Percentiles rank a stretch among this genome's conserved stretches.
Conservation (phyloP, 768 basidiomycete genomes). For the Coprinopsis sp. region DNA sequence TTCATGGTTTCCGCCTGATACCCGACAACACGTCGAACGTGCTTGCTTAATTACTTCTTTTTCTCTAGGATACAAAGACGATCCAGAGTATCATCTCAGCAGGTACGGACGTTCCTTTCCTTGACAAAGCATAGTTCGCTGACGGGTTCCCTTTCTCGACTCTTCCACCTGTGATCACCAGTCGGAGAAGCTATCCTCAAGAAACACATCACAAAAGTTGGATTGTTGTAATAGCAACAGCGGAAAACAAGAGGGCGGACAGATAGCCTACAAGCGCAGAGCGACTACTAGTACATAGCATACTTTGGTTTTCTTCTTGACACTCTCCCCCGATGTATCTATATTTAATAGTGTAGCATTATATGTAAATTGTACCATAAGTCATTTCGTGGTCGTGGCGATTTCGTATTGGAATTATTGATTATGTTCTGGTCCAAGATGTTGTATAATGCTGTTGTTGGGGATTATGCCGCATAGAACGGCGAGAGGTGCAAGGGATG, state of each 20-base stretch:
- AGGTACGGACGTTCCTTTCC: slow-evolving; percentile 33
- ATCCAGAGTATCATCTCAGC: slow-evolving; percentile 63
- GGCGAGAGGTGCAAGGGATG: no score
- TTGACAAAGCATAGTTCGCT: neutral
- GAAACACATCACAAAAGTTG: slow-evolving; percentile 56
- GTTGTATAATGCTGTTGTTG: no score
- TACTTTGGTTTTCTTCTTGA: neutral
- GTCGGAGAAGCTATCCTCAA: slow-evolving; percentile 67
- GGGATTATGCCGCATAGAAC: no score
- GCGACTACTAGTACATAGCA: neutral
- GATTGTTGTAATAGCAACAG: slow-evolving; percentile 31
- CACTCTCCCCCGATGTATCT: neutral
- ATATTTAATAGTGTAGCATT: slow-evolving; percentile 3
- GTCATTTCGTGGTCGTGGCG: neutral
- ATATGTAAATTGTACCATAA: slow-evolving; percentile 4
- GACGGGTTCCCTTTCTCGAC: slow-evolving; percentile 2
- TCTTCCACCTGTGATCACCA: slow-evolving; percentile 19
- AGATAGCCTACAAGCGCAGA: no score
- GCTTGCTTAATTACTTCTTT: neutral
- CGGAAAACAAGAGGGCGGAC: no score
- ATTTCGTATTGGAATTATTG: neutral
- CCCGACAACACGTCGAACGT: no score
- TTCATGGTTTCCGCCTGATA: neutral
- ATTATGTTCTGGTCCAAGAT: no score
- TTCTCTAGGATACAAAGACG: slow-evolving; percentile 56